Base-by-base conservation (phyloP, 2,329 filamentous ascomycete species). In the Colletotrichum tropicicola region DNA sequence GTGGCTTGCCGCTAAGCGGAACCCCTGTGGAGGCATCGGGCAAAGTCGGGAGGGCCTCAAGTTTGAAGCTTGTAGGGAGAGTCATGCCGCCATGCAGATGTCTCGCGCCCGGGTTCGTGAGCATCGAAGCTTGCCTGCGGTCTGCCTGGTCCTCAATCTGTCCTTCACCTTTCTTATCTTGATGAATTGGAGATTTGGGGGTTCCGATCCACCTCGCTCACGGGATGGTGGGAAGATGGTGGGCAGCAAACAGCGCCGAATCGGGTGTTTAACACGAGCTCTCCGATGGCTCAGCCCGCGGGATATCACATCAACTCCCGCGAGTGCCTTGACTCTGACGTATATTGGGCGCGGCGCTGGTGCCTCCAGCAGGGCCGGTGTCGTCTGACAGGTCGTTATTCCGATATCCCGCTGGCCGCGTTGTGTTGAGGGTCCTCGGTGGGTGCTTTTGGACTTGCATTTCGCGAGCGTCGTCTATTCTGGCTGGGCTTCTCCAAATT, bases 1-100 rank as follows among this genome's bases (percentile, higher is more conserved):
- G 27, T 65, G 62, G 57, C 63, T 57, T 64, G 63, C 63, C 47
- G 59, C 59, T 64, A 64, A 59, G 59, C 45, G 53, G 59, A 56
- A 37, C 25, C 52, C 59, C n/a, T 64, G 59, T 64, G 59, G 53
- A 54, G 59, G 41, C 25, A 43, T 66, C 63, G 63, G 63, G 63
- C 52, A 64, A 66, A 66, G 28, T 59, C 63, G 63, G 63, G 47
- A 66, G 45, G 21, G 21, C 25, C 44, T 54, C 23, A 41, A 45
- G 47, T 66, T 53, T 64, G 63, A 48, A 28, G 30, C 63, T 32
- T 64, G 30, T 41, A 64, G 45, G 59, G 51, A 65, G 62, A 63
- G 63, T 66, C 59, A 66, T 63, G 52, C 59, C 17, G 30, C 51
- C 59, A 60, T 58, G 52, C 39, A 49, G 32, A 53, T 41, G 51